A percentile compares a stretch with the other conserved stretches of the same genome.
Evolutionary conservation across 345 rosid species (phyloP).

Genomic region (Rhodamnia rubescens): DNA sequence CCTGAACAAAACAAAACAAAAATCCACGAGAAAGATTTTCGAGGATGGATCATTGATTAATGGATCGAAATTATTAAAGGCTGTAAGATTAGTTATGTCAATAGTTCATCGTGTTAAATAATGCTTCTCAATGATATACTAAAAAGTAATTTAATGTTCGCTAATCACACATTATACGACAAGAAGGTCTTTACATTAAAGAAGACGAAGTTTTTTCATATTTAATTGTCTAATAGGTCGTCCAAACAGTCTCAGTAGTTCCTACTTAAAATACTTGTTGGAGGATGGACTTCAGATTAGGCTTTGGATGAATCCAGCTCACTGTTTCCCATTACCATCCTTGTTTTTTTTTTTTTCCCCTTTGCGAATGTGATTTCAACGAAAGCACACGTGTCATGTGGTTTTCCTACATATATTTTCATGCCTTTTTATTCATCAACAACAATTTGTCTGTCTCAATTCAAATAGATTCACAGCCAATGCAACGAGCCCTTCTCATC

Average conservation of each 20-base stretch:
- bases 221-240: neutral
- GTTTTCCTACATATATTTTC: neutral
- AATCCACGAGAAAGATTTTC: neutral
- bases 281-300: neutral
- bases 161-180: neutral
- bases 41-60: neutral
- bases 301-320: neutral
- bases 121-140: neutral
- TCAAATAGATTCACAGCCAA: neutral
- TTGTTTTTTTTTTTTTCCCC: too few relatives aligned
- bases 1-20: too few relatives aligned
- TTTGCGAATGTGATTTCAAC: neutral
- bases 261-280: neutral
- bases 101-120: too few relatives aligned
- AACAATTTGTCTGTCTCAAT: neutral
- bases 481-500: neutral
- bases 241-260: fast-evolving
- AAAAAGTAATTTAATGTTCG: neutral
- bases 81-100: too few relatives aligned
- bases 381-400: neutral
- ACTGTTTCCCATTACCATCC: neutral
- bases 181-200: neutral
- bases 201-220: neutral
- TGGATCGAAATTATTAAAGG: neutral
- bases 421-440: neutral